phyloP scores from a whole-genome alignment of 257 asterid genomes.

The Solanum chaucha region DNA sequence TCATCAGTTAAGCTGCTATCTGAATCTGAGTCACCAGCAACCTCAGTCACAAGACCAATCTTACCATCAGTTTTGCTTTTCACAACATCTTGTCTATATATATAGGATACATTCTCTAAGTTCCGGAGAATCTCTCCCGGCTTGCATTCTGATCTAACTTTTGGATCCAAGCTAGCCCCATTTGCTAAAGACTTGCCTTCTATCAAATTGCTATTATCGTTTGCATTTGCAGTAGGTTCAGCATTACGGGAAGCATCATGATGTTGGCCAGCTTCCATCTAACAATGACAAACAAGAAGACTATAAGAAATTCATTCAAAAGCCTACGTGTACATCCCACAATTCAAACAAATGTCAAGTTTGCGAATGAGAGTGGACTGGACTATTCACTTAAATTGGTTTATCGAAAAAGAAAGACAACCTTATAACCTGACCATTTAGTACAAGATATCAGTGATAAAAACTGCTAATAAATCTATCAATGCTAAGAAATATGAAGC shows the following conservation, averaged over 20 bases:
- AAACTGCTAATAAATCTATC: neutral
- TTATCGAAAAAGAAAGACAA: neutral
- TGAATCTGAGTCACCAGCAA: conserved; percentile 90
- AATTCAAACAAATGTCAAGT: neutral
- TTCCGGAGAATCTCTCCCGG: conserved; percentile 52
- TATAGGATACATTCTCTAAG: conserved; percentile 43
- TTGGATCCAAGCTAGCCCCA: conserved; percentile 20
- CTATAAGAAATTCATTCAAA: conserved; percentile 1
- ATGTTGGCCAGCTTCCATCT: conserved; percentile 62
- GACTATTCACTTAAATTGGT: neutral
- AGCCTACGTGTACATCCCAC: neutral
- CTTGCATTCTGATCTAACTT: conserved; percentile 19
- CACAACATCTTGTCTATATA: conserved; percentile 90
- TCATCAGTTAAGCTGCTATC: conserved; percentile 69
- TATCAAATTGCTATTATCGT: conserved; percentile 9
- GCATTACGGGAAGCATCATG: conserved; percentile 17
- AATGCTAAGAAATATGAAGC: neutral
- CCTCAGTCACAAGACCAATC: conserved; percentile 84
- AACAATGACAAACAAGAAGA: conserved; percentile 7
- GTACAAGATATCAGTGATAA: neutral
- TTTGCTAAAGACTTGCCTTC: conserved; percentile 20
- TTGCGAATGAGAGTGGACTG: neutral
- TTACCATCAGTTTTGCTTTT: conserved; percentile 36
- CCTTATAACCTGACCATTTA: neutral
- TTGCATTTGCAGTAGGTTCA: conserved; percentile 16